Evolutionary conservation across 305 asterid genomes (phyloP), one percentile per base, ranked within the genome.

Genomic region (Petunia hybrid): DNA sequence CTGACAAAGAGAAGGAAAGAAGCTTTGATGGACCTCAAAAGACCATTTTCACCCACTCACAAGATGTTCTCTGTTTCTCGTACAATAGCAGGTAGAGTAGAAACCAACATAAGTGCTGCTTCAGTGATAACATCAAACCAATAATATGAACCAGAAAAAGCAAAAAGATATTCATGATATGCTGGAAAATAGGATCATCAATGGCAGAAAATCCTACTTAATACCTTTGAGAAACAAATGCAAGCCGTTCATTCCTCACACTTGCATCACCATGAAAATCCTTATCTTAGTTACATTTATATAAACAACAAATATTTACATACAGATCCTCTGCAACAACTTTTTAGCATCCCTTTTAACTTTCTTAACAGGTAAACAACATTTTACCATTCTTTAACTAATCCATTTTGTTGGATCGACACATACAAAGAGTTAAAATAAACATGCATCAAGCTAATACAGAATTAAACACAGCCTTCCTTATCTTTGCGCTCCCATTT

Each of bases 371-470:
- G 36, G 36, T 53, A 38, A 53, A 7, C 14, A 53, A 36, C 63
- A 51, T 36, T 74, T 53, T 53, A 13, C 2, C 14, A 6, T 36
- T 53, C 79, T 48, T 71, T 31, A 31, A 1, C 61, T 46, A 70
- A 70, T 6, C 39, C 22, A 10, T 5, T 22, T 16, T 22, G 77
- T 42, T 10, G 53, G 8, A 73, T 73, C 48, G 16, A 73, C 12
- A 36, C 63, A 51, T 53, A 35, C 62, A 73, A 73, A 65, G 43
- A 51, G 4, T 8, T 8, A 0, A 14, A 13, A 73, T 51, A 36
- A 53, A 73, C 12, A 51, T 74, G 57, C 79, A 74, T 39, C 48
- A 74, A 53, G 53, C 9, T 38, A 53, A 59, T 12, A 13, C 46
- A 64, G 2, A 46, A 38, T 38, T 22, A 64, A 46, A 12, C 46